phyloP scores from a whole-genome alignment of 1,139 yeast species.

The Yamadazyma taylorii region DNA sequence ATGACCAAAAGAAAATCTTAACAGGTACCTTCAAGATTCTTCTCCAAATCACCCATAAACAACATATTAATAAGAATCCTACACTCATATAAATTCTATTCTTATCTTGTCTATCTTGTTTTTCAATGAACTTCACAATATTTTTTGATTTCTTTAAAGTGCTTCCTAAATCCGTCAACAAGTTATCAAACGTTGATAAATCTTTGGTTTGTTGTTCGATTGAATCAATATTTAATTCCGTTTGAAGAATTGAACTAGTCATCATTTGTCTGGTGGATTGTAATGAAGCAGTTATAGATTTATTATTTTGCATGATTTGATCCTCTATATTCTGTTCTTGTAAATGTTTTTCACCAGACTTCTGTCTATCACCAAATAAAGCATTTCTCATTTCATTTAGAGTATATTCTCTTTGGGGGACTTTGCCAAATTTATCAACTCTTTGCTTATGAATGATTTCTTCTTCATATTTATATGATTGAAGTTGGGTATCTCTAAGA shows the following conservation, averaged over 20 bases:
- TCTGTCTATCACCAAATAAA: conserved; percentile 13
- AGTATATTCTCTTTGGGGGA: conserved; percentile 14
- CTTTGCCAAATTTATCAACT: conserved; percentile 22
- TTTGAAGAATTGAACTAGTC: conserved; percentile 54
- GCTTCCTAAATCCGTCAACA: conserved; percentile 54
- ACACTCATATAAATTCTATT: conserved; percentile 57
- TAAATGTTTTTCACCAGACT: conserved; percentile 17
- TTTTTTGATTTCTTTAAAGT: conserved; percentile 54
- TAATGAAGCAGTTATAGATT: conserved; percentile 53
- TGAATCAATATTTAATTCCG: conserved; percentile 61
- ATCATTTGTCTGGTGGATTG: conserved; percentile 56
- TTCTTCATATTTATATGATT: conserved; percentile 24
- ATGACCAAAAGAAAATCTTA: conserved; percentile 56
- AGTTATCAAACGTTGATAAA: conserved; percentile 52
- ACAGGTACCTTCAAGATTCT: conserved; percentile 60
- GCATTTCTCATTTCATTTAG: conserved; percentile 15
- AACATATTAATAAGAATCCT: conserved; percentile 55
- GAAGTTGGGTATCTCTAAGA: conserved; percentile 27
- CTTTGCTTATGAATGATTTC: conserved; percentile 30
- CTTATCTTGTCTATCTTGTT: conserved; percentile 65
- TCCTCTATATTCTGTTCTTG: conserved; percentile 23
- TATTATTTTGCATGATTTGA: conserved; percentile 47
- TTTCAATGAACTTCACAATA: conserved; percentile 63
- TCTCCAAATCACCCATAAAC: conserved; percentile 66
- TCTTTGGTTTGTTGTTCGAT: conserved; percentile 60